Evolutionary conservation across 371 early-diverging fungal species (phyloP).

Genomic region (Blakeslea trispora): DNA sequence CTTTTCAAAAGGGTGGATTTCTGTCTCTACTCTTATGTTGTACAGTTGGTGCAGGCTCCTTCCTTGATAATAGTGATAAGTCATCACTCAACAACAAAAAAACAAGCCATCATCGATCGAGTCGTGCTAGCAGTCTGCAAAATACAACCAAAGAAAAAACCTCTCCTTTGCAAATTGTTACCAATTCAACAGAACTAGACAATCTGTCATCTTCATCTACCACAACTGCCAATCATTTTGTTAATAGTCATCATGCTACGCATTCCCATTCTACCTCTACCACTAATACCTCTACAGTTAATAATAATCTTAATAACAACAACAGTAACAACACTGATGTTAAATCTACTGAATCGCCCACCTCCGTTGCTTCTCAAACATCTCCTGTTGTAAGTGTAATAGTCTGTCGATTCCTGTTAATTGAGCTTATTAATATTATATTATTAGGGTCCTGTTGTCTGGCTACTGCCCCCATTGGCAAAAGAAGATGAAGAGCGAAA

Average conservation of each 20-base stretch:
- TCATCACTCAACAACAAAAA: conserved; percentile 21
- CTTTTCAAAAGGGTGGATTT: conserved; percentile 34
- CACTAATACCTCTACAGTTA: conserved; percentile 4
- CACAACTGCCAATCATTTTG: conserved; percentile 2
- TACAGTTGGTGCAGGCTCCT: conserved; percentile 34
- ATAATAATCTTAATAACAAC: conserved; percentile 6
- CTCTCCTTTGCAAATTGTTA: conserved; percentile 17
- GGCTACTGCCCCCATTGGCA: conserved; percentile 45
- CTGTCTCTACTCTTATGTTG: conserved; percentile 33
- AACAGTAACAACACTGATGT: neutral
- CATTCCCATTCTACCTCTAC: neutral
- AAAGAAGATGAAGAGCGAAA: conserved; percentile 45
- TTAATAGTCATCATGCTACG: conserved; percentile 5
- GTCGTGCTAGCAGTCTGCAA: conserved; percentile 13
- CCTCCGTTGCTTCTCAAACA: conserved; percentile 19
- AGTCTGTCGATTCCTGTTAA: neutral
- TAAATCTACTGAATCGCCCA: conserved; percentile 13
- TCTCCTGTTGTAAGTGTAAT: conserved; percentile 17
- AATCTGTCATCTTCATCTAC: conserved; percentile 7
- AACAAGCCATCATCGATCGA: conserved; percentile 17
- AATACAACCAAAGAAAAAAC: conserved; percentile 7
- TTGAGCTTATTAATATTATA: neutral
- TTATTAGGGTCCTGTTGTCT: conserved; percentile 32
- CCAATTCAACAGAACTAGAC: conserved; percentile 15
- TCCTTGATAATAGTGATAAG: conserved; percentile 38